A percentile compares a stretch with the other conserved stretches of the same genome.
phyloP scores from a whole-genome alignment of 108 stramenopile species.

The Pseudonitzschia delicatissima region DNA sequence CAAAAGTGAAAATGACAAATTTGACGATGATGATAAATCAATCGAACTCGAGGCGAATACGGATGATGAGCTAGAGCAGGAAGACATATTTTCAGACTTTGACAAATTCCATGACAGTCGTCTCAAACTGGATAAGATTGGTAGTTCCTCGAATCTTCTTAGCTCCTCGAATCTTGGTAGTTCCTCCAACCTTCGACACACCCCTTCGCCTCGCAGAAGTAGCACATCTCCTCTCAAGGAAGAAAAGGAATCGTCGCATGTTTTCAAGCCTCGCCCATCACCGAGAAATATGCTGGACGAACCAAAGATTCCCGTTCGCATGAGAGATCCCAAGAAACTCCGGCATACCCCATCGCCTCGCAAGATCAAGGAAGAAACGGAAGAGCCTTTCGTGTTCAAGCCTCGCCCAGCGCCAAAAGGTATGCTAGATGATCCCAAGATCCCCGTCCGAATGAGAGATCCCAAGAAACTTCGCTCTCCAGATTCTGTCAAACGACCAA shows the following conservation, averaged over 20 bases:
- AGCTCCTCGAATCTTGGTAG: too few relatives aligned
- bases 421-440: background rate
- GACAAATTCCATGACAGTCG: too few relatives aligned
- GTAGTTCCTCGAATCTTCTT: too few relatives aligned
- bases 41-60: too few relatives aligned
- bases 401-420: slow-evolving; percentile 16
- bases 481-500: slow-evolving; percentile 1
- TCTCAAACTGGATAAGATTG: too few relatives aligned
- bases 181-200: too few relatives aligned
- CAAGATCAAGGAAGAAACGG: background rate
- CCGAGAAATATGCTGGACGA: slow-evolving; percentile 11
- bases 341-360: background rate
- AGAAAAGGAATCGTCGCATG: background rate
- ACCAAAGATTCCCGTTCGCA: slow-evolving; percentile 8
- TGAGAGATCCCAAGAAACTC: slow-evolving; percentile 12
- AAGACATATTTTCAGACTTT: too few relatives aligned
- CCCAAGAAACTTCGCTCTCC: slow-evolving; percentile 25
- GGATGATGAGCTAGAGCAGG: too few relatives aligned
- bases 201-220: background rate
- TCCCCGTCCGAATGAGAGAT: slow-evolving; percentile 14
- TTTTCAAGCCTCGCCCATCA: slow-evolving; percentile 6
- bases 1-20: background rate
- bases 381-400: background rate
- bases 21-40: background rate
- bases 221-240: too few relatives aligned